Evolutionary conservation across 306 rosid species (phyloP), one percentile per base, ranked within the genome.

Genomic region (Cotoneaster glaucophyllus): DNA sequence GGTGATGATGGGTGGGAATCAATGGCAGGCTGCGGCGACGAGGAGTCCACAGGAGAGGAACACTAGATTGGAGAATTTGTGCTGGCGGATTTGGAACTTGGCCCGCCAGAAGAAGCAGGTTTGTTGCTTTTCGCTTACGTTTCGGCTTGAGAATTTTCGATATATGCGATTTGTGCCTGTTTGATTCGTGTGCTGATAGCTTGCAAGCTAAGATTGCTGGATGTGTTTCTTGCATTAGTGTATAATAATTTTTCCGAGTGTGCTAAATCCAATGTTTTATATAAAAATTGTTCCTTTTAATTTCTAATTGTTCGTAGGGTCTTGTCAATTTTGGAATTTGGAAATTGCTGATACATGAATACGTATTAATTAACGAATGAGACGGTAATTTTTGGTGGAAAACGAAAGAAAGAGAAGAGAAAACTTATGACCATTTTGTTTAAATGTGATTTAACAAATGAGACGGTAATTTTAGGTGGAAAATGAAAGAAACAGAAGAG

Each of bases 51-150:
- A 95, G 84, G 97, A 95, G 89, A 84, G 97, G 88, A 95, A 95
- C 79, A 95, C 99, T 64, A 87, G 97, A 74, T 80, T 95, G 92
- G 99, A 95, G 85, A 95, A 95, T 81, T 85, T 95, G 96, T 92
- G 98, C 67, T 95, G 98, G 98, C 88, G 99, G 85, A 95, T 95
- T 84, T 95, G 99, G 99, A 95, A 95, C 82, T 88, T 95, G 68
- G 97, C 99, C 84, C 93, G 97, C 63, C 97, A 95, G 86, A 95
- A 90, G 88, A 95, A 95, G 85, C 99, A 95, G 97, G 97, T 93
- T 80, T 5, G 6, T 61, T 34, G 21, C 24, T 62, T 8, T 24
- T n/a, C 8, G 5, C 5, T 2, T 69, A 7, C 24, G 64, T 45
- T 18, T 66, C 1, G 7, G 0, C 4, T 53, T 31, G 31, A 34